Evolutionary conservation across 108 stramenopile genomes (phyloP).

Genomic region (Cyclotella baltica): DNA sequence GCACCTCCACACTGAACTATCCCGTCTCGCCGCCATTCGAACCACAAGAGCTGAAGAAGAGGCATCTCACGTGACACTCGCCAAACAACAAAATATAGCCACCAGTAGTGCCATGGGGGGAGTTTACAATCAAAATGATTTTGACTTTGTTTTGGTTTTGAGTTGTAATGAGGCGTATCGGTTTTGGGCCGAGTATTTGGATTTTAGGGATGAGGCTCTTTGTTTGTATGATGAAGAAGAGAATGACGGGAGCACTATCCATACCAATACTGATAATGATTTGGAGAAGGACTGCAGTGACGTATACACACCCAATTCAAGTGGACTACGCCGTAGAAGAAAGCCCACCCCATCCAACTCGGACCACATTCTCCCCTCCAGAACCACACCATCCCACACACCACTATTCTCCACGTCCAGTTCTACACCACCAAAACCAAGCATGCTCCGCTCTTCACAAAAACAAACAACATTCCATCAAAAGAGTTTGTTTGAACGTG

Average conservation of each 20-base stretch:
- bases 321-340: constrained; percentile 49
- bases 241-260: constrained; percentile 52
- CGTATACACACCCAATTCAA: constrained; percentile 28
- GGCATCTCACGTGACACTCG: constrained; percentile 50
- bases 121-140: constrained; percentile 67
- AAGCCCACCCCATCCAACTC: constrained; percentile 21
- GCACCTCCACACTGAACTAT: constrained; percentile 49
- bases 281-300: neutral
- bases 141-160: constrained; percentile 84
- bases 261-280: constrained; percentile 6
- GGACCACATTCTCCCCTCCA: neutral
- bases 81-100: constrained; percentile 48
- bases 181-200: constrained; percentile 82
- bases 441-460: constrained; percentile 21
- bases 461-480: constrained; percentile 17
- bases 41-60: constrained; percentile 41
- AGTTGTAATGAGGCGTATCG: constrained; percentile 78
- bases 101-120: constrained; percentile 23
- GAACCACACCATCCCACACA: constrained; percentile 4
- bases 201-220: constrained; percentile 80
- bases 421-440: constrained; percentile 16
- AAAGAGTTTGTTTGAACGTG: constrained; percentile 58
- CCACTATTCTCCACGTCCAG: constrained; percentile 3
- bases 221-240: constrained; percentile 52
- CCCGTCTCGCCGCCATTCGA: constrained; percentile 39